Evolutionary conservation across 495 filamentous ascomycete species (phyloP).

Genomic region (Niebla homalea): DNA sequence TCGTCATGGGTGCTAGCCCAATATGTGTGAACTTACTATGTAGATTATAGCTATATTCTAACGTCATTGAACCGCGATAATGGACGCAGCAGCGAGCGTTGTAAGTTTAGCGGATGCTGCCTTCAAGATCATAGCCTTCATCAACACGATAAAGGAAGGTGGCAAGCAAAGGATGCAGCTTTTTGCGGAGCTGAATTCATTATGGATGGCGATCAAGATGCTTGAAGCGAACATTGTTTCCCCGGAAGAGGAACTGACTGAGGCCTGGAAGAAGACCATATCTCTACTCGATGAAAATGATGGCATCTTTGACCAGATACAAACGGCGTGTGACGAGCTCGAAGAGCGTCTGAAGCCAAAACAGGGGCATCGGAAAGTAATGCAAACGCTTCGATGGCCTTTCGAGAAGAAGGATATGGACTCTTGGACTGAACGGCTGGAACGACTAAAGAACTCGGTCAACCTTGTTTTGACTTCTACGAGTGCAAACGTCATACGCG

Average conservation of each 20-base stretch:
- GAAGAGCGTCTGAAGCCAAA: slow-evolving; percentile 5
- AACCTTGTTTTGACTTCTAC: slow-evolving; percentile 6
- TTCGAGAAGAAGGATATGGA: slow-evolving; percentile 11
- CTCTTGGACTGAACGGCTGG: not conserved
- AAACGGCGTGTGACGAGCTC: not conserved
- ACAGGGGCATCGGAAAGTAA: slow-evolving; percentile 8
- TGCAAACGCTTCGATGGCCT: slow-evolving; percentile 11
- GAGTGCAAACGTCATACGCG: slow-evolving; percentile 3
- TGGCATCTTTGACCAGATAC: slow-evolving; percentile 11
- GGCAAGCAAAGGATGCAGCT: slow-evolving; percentile 10
- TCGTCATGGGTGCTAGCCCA: too few species aligned
- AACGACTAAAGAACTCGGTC: slow-evolving; percentile 9
- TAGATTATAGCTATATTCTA: too few species aligned
- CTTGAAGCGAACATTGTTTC: slow-evolving; percentile 7
- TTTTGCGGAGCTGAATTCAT: slow-evolving; percentile 10
- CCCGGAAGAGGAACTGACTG: slow-evolving; percentile 2
- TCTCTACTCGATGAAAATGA: slow-evolving; percentile 2
- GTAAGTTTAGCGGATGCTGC: slow-evolving; percentile 3
- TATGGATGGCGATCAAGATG: slow-evolving; percentile 12
- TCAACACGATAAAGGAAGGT: slow-evolving; percentile 10
- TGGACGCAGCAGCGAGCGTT: slow-evolving; percentile 1
- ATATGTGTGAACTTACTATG: too few species aligned
- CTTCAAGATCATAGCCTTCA: slow-evolving; percentile 9
- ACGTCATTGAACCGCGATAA: too few species aligned
- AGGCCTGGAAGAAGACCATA: slow-evolving; percentile 10